Evolutionary conservation across 805 yeast species (phyloP).

Genomic region (Yamadazyma olivae): DNA sequence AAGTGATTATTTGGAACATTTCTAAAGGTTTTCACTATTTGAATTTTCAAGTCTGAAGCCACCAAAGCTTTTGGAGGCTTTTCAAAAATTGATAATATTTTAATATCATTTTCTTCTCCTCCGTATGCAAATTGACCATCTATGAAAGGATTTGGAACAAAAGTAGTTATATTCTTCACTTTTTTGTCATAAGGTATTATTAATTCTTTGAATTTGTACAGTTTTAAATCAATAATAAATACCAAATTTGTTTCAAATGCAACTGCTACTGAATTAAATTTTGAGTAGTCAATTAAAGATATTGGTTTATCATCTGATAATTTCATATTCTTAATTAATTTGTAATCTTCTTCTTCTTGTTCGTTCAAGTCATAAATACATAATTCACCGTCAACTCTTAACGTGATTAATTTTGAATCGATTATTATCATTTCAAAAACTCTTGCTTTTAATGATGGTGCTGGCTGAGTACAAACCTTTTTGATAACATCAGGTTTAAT

Average conservation of each 20-base stretch:
- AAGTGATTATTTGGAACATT: conserved; percentile 79
- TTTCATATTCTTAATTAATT: conserved; percentile 29
- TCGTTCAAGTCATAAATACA: conserved; percentile 31
- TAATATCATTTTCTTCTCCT: conserved; percentile 78
- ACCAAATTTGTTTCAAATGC: conserved; percentile 47
- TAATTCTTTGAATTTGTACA: conserved; percentile 18
- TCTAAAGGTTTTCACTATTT: conserved; percentile 28
- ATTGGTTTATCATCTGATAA: conserved; percentile 26
- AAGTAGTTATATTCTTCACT: conserved; percentile 47
- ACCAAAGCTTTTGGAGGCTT: conserved; percentile 9
- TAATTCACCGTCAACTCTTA: conserved; percentile 43
- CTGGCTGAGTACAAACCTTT: conserved; percentile 32
- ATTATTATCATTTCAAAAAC: conserved; percentile 32
- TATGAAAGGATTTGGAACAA: conserved; percentile 45
- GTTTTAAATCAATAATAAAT: conserved; percentile 34
- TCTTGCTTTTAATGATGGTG: conserved; percentile 26
- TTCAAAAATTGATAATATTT: conserved; percentile 40
- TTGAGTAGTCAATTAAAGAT: conserved; percentile 24
- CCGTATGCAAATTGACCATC: conserved; percentile 70
- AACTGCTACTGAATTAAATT: conserved; percentile 32
- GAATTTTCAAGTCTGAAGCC: conserved; percentile 1
- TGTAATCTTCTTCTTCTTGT: conserved; percentile 19
- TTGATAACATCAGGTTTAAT: conserved; percentile 58
- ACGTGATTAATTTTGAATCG: conserved; percentile 35
- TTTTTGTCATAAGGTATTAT: conserved; percentile 13